phyloP scores from a whole-genome alignment of 2,329 filamentous ascomycete species.

The Ampelomyces quisqualis region DNA sequence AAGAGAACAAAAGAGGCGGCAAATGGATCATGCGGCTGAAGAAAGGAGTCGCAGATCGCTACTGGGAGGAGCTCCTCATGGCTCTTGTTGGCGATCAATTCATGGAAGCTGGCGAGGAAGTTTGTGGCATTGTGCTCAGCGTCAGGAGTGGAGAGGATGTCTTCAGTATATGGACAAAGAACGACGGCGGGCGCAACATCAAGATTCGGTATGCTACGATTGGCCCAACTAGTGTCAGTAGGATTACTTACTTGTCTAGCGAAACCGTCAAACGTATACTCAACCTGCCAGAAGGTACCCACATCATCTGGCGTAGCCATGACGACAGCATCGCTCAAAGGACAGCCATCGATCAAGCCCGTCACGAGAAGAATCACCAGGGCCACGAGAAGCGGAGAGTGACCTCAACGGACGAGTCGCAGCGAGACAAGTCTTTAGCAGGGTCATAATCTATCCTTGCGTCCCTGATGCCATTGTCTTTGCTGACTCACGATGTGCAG shows the following conservation, averaged over 20 bases:
- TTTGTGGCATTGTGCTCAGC: constrained; percentile 92
- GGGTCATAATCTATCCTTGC: constrained; percentile 22
- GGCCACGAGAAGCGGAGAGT: constrained; percentile 49
- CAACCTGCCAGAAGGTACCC: constrained; percentile 81
- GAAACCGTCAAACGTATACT: constrained; percentile 93
- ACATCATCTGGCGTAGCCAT: constrained; percentile 93
- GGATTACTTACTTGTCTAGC: constrained; percentile 51
- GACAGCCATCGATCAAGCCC: constrained; percentile 84
- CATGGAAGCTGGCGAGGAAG: constrained; percentile 85
- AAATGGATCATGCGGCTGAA: constrained; percentile 98
- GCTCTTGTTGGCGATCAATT: constrained; percentile 95
- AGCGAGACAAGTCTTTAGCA: constrained; percentile 32
- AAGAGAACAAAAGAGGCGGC: constrained; percentile 91
- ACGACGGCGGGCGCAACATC: constrained; percentile 87
- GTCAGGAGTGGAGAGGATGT: constrained; percentile 96
- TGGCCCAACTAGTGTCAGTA: neutral
- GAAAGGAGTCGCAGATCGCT: constrained; percentile 94
- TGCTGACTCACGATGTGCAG: no score
- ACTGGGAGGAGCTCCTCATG: constrained; percentile 92
- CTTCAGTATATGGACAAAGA: constrained; percentile 95
- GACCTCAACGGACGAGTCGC: constrained; percentile 38
- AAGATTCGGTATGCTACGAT: constrained; percentile 88
- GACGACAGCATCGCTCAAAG: constrained; percentile 93
- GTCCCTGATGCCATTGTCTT: constrained; percentile 7
- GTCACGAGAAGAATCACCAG: constrained; percentile 71